These are phyloP conservation scores for Aspergillus vadensis DNA, from an alignment of 2,329 filamentous ascomycete species.

Conservation along the genomic window DNA sequence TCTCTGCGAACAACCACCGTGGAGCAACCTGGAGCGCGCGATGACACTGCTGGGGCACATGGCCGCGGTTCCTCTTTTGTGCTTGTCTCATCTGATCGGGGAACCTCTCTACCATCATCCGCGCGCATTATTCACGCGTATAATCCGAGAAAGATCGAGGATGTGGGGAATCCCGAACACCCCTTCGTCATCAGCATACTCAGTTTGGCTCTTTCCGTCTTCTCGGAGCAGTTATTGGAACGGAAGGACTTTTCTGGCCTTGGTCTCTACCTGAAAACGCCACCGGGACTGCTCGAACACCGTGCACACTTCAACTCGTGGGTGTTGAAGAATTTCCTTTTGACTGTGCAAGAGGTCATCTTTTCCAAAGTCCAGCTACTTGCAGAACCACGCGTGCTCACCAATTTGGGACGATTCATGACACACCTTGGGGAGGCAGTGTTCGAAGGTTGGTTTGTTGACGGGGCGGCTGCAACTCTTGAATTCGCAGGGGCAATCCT, in stretches of 20 bases:
- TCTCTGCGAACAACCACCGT: conserved; percentile 74
- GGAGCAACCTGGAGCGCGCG: conserved; percentile 49
- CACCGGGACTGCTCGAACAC: conserved; percentile 90
- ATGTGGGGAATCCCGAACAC: conserved; percentile 59
- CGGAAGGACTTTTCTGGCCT: conserved; percentile 92
- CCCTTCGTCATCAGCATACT: conserved; percentile 74
- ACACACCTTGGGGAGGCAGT: conserved; percentile 84
- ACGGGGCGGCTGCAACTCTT: conserved; percentile 78
- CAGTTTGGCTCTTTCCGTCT: conserved; percentile 76
- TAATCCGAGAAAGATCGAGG: conserved; percentile 57
- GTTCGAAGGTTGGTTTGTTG: conserved; percentile 95
- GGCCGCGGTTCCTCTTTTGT: conserved; percentile 89
- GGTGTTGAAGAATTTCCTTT: conserved; percentile 73
- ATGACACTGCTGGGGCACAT: conserved; percentile 62
- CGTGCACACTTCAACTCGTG: conserved; percentile 96
- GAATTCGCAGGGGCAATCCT: conserved; percentile 84
- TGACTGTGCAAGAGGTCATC: conserved; percentile 69
- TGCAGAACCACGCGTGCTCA: conserved; percentile 78
- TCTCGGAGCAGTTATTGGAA: conserved; percentile 79
- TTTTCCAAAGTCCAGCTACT: conserved; percentile 71
- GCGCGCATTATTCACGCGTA: conserved; percentile 66
- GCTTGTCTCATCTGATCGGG: conserved; percentile 72
- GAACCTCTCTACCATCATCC: conserved; percentile 59
- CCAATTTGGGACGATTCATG: conserved; percentile 80
- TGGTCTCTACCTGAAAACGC: conserved; percentile 80